phyloP scores from a whole-genome alignment of 768 basidiomycete species.

The Mycena kentingensis region DNA sequence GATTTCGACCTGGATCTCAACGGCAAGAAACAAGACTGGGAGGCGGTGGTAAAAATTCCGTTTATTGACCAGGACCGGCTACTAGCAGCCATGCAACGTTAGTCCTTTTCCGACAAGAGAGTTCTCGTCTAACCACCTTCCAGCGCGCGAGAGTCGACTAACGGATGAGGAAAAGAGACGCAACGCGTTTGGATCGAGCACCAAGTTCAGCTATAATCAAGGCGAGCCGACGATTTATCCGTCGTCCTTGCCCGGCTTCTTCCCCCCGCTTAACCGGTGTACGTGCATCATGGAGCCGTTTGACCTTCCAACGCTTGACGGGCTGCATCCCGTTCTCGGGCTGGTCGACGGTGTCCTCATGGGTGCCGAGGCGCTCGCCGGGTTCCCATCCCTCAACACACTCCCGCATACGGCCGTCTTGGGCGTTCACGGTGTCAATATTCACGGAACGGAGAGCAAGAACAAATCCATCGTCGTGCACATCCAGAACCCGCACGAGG shows the following conservation, averaged over 20 bases:
- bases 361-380: constrained; percentile 84
- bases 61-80: constrained; percentile 88
- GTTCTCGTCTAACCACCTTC: constrained; percentile 1
- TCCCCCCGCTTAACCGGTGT: constrained; percentile 84
- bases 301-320: constrained; percentile 84
- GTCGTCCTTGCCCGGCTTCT: constrained; percentile 92
- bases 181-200: constrained; percentile 80
- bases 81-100: constrained; percentile 80
- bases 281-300: constrained; percentile 81
- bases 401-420: constrained; percentile 76
- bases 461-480: constrained; percentile 94
- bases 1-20: constrained; percentile 94
- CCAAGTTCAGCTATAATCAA: constrained; percentile 70
- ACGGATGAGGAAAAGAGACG: constrained; percentile 73
- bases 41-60: constrained; percentile 97
- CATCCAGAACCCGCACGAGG: constrained; percentile 75
- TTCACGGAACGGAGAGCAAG: constrained; percentile 86
- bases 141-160: constrained; percentile 79
- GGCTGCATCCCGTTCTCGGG: constrained; percentile 83
- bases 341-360: constrained; percentile 87
- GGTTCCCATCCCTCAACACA: constrained; percentile 94
- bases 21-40: constrained; percentile 99
- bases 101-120: constrained; percentile 29
- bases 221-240: constrained; percentile 74
- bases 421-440: constrained; percentile 87